Percentiles rank a stretch among this genome's conserved stretches.
phyloP scores from a whole-genome alignment of 352 stramenopile species.

The Pythium sukuiense region DNA sequence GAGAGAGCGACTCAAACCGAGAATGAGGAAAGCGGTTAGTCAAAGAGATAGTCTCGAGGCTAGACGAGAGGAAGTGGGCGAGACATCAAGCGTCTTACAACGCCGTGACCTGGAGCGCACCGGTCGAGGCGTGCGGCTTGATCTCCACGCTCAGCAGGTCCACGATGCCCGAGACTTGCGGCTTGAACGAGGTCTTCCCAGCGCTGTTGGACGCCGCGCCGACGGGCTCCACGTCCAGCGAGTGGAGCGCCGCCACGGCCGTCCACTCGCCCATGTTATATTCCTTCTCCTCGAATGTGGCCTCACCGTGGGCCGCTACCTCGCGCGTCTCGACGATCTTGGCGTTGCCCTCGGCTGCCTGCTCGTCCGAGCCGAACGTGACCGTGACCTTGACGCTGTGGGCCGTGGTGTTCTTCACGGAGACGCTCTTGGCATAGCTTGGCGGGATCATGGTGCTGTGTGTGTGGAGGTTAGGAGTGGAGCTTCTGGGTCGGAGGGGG shows the following conservation, averaged over 20 bases:
- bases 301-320: conserved; percentile 40
- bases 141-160: conserved; percentile 66
- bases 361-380: conserved; percentile 67
- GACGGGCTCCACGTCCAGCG: conserved; percentile 53
- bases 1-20: background rate
- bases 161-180: conserved; percentile 55
- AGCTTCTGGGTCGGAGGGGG: conserved; percentile 1
- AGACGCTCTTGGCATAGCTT: conserved; percentile 71
- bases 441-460: conserved; percentile 42
- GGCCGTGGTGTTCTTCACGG: conserved; percentile 66
- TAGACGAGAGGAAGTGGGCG: background rate
- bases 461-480: background rate
- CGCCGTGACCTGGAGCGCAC: conserved; percentile 45
- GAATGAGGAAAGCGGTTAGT: background rate
- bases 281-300: conserved; percentile 53
- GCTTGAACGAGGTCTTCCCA: conserved; percentile 51
- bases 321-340: conserved; percentile 64
- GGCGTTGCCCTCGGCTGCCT: conserved; percentile 61
- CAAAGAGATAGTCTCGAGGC: background rate
- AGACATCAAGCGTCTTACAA: conserved; percentile 15
- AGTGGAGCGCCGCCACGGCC: conserved; percentile 55
- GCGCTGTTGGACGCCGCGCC: conserved; percentile 17
- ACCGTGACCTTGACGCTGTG: conserved; percentile 59
- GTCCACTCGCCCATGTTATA: conserved; percentile 84
- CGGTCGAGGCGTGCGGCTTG: conserved; percentile 29